Base-by-base conservation (phyloP, 2,329 filamentous ascomycete species). In the Beauveria caledonica region DNA sequence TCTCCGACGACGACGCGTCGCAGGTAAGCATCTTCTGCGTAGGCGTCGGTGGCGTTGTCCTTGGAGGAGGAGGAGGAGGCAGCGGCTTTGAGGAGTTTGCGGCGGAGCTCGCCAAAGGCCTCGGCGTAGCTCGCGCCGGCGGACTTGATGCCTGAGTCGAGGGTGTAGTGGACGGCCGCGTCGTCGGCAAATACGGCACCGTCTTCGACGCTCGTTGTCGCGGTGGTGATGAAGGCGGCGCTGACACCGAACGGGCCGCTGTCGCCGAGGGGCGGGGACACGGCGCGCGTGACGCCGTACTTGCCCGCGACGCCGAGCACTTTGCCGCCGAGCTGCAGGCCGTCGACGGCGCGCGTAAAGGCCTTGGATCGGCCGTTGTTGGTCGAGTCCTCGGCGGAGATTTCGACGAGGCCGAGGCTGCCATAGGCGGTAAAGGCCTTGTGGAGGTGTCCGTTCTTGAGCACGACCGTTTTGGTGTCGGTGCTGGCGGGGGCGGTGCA, bases 371-470 rank as follows among this genome's bases (percentile, higher is more conserved):
- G 68, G 2, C 82, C 82, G 62, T 84, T 83, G 63, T 83, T 80
- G 0, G 79, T 82, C 50, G 74, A 72, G 8, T 73, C 68, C 63
- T 88, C 86, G 5, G 77, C 77, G 61, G 82, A 79, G 58, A 89
- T 88, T 58, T 83, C 85, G 63, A 81, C 81, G 7, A 89, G 77
- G 0, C 86, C 86, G 0, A 89, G 72, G 1, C 74, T 74, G 4
- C 83, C 81, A 1, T 81, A 85, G 33, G 87, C 82, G 3, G 83
- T 86, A 63, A 88, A 80, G 0, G 84, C 76, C 6, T 80, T 76
- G 6, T 81, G 80, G n/a, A 88, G 66, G 66, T 87, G 78, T 1
- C 86, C 86, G 64, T 88, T 78, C 21, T 76, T 66, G 6, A 89
- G 76, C 7, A 73, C 59, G 27, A 88, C 69, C 1, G 75, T 67